A percentile compares a stretch with the other conserved stretches of the same genome.
phyloP scores from a whole-genome alignment of 202 grass and related monocot genomes.

The Eragrostis tef region DNA sequence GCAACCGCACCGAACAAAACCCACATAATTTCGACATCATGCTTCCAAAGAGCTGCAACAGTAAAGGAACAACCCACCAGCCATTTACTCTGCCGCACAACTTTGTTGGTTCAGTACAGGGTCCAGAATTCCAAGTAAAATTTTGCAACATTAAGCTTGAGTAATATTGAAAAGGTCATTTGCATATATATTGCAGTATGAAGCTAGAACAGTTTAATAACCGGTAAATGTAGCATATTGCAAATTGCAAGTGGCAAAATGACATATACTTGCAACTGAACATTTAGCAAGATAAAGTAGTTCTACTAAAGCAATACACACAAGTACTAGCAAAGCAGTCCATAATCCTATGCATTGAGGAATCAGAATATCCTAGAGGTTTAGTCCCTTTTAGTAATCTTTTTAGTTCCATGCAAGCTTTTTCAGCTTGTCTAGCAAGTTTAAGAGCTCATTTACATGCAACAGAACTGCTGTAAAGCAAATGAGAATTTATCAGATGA shows the following conservation, averaged over 20 bases:
- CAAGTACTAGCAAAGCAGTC: too few relatives aligned
- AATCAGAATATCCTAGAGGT: constrained; percentile 35
- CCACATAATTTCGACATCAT: constrained; percentile 76
- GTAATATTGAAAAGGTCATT: not conserved
- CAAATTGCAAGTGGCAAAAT: not conserved
- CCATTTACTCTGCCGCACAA: constrained; percentile 83
- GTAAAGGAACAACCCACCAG: constrained; percentile 58
- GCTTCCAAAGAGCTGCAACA: constrained; percentile 67
- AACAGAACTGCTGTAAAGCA: not conserved
- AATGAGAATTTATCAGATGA: not conserved
- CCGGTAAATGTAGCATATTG: not conserved
- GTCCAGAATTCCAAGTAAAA: not conserved
- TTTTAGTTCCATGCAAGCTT: not conserved
- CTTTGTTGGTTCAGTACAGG: constrained; percentile 31
- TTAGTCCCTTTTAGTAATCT: constrained; percentile 24
- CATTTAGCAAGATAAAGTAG: not conserved
- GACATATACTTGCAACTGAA: not conserved
- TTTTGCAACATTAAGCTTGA: constrained; percentile 19
- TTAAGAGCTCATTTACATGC: not conserved
- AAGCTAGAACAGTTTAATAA: not conserved
- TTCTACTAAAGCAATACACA: not conserved
- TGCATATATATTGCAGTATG: not conserved
- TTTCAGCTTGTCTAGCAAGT: constrained; percentile 8
- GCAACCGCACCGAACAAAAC: constrained; percentile 54
- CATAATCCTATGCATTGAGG: not conserved